Evolutionary conservation across 441 rosid species (phyloP).

Genomic region (Metrosideros polymorpha): DNA sequence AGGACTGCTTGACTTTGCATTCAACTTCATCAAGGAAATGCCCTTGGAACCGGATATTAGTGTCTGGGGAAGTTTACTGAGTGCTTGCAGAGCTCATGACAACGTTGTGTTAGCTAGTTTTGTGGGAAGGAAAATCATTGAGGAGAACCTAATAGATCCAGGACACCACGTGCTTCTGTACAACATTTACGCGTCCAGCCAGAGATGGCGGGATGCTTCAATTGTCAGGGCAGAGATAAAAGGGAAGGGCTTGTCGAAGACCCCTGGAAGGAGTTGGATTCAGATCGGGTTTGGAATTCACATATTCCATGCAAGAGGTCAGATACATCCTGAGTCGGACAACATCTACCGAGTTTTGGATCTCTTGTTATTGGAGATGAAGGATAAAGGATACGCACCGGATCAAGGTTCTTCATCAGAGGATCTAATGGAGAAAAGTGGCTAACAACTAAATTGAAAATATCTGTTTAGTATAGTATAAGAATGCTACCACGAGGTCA

Average conservation of each 20-base stretch:
- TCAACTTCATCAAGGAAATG: constrained; percentile 9
- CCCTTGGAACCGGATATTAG: constrained; percentile 16
- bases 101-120: constrained; percentile 9
- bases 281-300: constrained; percentile 16
- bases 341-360: constrained; percentile 11
- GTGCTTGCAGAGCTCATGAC: constrained; percentile 22
- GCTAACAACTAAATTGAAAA: background rate
- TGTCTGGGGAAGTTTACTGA: constrained; percentile 26
- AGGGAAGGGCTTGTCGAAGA: constrained; percentile 14
- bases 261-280: constrained; percentile 26
- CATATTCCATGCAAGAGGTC: constrained; percentile 16
- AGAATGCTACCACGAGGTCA: background rate
- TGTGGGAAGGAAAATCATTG: constrained; percentile 5
- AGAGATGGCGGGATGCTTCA: constrained; percentile 19
- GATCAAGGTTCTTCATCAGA: constrained; percentile 7
- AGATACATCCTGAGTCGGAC: constrained; percentile 1
- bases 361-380: constrained; percentile 13
- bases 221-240: constrained; percentile 14
- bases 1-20: constrained; percentile 13
- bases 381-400: constrained; percentile 10
- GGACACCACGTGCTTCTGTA: constrained; percentile 19
- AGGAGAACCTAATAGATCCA: constrained; percentile 6
- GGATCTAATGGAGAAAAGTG: background rate
- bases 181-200: constrained; percentile 15
- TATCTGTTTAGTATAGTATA: background rate